Evolutionary conservation across 1,139 yeast genomes (phyloP).

Genomic region (Diutina rugosa): DNA sequence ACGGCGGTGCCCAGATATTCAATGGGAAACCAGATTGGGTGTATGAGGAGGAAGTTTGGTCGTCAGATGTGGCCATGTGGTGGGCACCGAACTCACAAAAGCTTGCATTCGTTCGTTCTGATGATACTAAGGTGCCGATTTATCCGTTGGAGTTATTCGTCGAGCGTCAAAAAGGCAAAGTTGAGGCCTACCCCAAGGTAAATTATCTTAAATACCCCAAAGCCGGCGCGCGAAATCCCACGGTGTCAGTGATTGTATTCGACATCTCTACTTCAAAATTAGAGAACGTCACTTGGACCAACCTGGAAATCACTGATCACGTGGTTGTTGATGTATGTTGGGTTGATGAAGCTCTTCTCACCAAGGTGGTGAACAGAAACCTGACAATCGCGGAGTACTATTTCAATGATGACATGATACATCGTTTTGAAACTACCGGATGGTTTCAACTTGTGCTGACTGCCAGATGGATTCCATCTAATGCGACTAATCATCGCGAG

Average conservation of each 20-base stretch:
- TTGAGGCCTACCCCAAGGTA: slow-evolving; percentile 27
- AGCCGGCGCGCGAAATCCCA: slow-evolving; percentile 32
- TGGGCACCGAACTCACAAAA: slow-evolving; percentile 41
- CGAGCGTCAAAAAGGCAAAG: slow-evolving; percentile 18
- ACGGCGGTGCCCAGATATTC: slow-evolving; percentile 54
- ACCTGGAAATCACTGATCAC: slow-evolving; percentile 10
- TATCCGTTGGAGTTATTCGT: slow-evolving; percentile 40
- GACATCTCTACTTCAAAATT: slow-evolving; percentile 7
- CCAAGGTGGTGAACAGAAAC: neutral
- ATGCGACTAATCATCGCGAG: slow-evolving; percentile 25
- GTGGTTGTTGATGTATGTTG: slow-evolving; percentile 31
- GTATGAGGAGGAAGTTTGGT: slow-evolving; percentile 83
- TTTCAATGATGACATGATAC: neutral
- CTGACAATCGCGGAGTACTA: neutral
- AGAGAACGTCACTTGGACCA: slow-evolving; percentile 3
- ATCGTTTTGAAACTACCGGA: slow-evolving; percentile 16
- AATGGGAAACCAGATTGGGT: slow-evolving; percentile 96
- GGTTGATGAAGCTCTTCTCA: slow-evolving; percentile 17
- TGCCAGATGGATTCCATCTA: slow-evolving; percentile 57
- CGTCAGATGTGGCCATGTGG: slow-evolving; percentile 60
- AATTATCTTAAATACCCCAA: slow-evolving; percentile 31
- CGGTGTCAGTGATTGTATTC: slow-evolving; percentile 25
- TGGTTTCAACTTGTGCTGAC: slow-evolving; percentile 78
- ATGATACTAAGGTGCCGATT: slow-evolving; percentile 40
- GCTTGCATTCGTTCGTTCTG: slow-evolving; percentile 32